Base-by-base conservation (phyloP, 106 monocot genomes). In the Narthecium ossifragum region DNA sequence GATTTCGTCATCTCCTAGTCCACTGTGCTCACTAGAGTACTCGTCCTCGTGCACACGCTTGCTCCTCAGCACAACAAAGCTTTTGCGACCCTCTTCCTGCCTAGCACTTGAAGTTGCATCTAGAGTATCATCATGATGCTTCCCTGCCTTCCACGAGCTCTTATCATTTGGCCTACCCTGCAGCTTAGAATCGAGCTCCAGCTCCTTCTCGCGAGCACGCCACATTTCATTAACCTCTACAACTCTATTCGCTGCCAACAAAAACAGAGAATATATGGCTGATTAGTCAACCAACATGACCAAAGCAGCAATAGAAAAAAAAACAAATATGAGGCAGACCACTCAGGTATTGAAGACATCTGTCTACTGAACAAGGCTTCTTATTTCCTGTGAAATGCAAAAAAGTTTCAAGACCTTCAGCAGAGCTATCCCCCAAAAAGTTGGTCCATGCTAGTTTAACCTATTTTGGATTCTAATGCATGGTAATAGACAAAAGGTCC, bases 141-240 rank as follows among this genome's bases (percentile, higher is more conserved):
- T 64, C 39, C 61, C 64, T 25, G 14, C 29, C 60, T 49, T 38
- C 2, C 7, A 6, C 57, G 30, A 31, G 23, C 15, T 41, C 38
- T 55, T 57, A 50, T 53, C 47, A 52, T 63, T 77, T 26, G 59
- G 11, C 58, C 58, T 70, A 12, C 10, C 15, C 29, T 67, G 55
- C 26, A 68, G 26, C 63, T 63, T 87, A 30, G 56, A 55, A 55
- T 88, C 77, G 46, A 93, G 62, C 51, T 93, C 88, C 25, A 69
- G 53, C 41, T 93, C 93, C 59, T 88, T 93, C 53, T 93, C 80
- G 17, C 93, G 73, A n/a, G 88, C 82, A 55, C 82, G 82, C 93
- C 93, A 93, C 85, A 93, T 71, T 67, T 93, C 88, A 53, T 66
- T 66, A 18, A 93, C 76, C 63, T 93, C 85, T 15, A 75, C 80